Evolutionary conservation across 1,284 basidiomycete genomes (phyloP).

Genomic region (Trametes versicolor): DNA sequence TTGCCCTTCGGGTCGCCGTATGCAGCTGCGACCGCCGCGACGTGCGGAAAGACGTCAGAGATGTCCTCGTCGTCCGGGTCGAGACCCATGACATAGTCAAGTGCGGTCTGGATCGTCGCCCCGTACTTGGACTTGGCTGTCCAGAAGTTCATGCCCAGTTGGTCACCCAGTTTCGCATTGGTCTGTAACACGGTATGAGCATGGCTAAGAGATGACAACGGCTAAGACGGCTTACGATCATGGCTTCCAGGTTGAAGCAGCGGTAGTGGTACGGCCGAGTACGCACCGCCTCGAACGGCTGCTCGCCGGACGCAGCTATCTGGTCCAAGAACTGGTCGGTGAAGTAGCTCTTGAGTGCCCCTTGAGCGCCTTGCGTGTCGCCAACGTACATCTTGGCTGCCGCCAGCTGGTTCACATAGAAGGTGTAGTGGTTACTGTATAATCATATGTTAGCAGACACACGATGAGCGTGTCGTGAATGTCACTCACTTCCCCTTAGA

Average conservation of each 20-base stretch:
- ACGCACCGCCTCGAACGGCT: constrained; percentile 68
- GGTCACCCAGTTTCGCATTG: constrained; percentile 64
- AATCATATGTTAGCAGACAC: no score
- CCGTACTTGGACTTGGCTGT: constrained; percentile 57
- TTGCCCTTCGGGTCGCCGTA: constrained; percentile 66
- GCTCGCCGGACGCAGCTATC: constrained; percentile 64
- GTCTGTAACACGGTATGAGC: constrained; percentile 44
- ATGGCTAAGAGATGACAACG: not conserved
- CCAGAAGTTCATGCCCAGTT: constrained; percentile 63
- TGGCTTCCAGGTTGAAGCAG: constrained; percentile 72
- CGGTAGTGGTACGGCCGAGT: constrained; percentile 74
- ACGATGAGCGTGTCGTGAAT: no score
- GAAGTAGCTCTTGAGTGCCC: constrained; percentile 56
- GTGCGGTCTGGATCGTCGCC: constrained; percentile 63
- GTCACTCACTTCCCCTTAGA: constrained; percentile 61
- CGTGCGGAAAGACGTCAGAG: constrained; percentile 58
- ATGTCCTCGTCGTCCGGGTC: constrained; percentile 56
- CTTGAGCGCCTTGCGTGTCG: constrained; percentile 52
- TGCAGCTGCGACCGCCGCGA: constrained; percentile 60
- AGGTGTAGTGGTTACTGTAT: constrained; percentile 73
- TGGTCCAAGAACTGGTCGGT: constrained; percentile 57
- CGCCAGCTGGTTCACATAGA: constrained; percentile 54
- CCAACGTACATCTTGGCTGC: constrained; percentile 50
- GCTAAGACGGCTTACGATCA: constrained; percentile 64
- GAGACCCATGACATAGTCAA: constrained; percentile 61